Evolutionary conservation across 441 rosid genomes (phyloP), one percentile per base, ranked within the genome.

Genomic region (Croton laevigatus): DNA sequence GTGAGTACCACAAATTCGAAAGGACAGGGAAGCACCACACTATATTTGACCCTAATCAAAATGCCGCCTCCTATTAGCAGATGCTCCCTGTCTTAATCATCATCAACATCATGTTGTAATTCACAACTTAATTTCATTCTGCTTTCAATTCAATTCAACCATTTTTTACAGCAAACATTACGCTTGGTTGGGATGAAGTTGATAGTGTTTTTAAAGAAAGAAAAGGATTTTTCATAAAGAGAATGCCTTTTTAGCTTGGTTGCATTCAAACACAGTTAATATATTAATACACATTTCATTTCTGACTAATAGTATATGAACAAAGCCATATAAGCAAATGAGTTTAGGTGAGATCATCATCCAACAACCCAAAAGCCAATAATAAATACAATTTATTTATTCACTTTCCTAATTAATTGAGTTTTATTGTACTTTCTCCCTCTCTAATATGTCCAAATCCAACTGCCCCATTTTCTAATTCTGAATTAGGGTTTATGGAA

Each of bases 401-500:
- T 27, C 2, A 27, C 2, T 40, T 14, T 74, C 78, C 72, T 75
- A 73, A 79, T 79, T 73, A 75, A 66, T 73, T 72, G 37, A 83
- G 71, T 67, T 76, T 76, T 65, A 66, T 42, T 22, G 53, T 54
- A 38, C 11, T 37, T 38, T 71, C 71, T 68, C 63, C 74, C 48
- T 70, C 75, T 62, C 73, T 76, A 27, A 57, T 38, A 63, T 44
- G 70, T 72, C 74, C 81, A 69, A 75, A 77, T 46, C 80, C 82
- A 32, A 53, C 51, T n/a, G 65, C 78, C 59, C 20, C 51, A 42
- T 69, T 72, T 45, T 58, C 75, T 42, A 77, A 64, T 27, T 65
- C 65, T 37, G 37, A 70, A 68, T 69, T 62, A 66, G 76, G 62
- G 70, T 58, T 71, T 55, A 76, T 54, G 55, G 79, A 68, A 64